Conservation (phyloP, 306 rosid genomes). For the Cyclanthera cordifolia region DNA sequence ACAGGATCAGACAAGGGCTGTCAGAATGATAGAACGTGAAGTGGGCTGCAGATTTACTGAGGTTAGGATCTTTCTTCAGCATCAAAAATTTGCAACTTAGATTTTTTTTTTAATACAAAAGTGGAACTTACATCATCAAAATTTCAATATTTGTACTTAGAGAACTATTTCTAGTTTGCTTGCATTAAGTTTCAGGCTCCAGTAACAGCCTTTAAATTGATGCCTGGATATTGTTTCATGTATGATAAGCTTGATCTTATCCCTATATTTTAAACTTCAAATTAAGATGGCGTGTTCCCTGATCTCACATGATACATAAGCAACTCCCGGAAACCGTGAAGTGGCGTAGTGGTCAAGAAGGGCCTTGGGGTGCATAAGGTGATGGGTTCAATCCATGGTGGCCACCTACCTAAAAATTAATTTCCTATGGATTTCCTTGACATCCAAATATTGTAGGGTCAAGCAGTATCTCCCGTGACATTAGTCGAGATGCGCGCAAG, state of each 20-base stretch:
- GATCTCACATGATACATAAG: background rate
- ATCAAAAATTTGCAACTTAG: background rate
- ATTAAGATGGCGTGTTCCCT: background rate
- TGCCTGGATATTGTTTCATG: background rate
- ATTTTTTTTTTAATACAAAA: background rate
- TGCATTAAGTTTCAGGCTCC: background rate
- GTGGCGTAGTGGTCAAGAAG: no score
- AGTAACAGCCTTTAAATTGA: background rate
- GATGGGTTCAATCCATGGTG: no score
- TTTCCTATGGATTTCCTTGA: no score
- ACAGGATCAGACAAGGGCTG: slow-evolving; percentile 52
- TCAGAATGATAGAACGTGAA: slow-evolving; percentile 66
- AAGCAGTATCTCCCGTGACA: no score
- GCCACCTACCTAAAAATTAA: no score
- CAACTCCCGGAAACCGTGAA: background rate
- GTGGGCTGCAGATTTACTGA: slow-evolving; percentile 77
- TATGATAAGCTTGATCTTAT: background rate
- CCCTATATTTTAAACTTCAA: background rate
- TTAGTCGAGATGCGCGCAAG: no score
- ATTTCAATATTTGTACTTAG: background rate
- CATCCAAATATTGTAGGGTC: no score
- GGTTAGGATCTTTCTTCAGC: slow-evolving; percentile 27
- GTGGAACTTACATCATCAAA: background rate
- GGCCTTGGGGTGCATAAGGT: no score
- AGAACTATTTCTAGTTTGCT: slow-evolving; percentile 4